These are phyloP conservation scores for Pinus tabuliformis DNA, from an alignment of 75 land plant genomes.

Conservation along the genomic window DNA sequence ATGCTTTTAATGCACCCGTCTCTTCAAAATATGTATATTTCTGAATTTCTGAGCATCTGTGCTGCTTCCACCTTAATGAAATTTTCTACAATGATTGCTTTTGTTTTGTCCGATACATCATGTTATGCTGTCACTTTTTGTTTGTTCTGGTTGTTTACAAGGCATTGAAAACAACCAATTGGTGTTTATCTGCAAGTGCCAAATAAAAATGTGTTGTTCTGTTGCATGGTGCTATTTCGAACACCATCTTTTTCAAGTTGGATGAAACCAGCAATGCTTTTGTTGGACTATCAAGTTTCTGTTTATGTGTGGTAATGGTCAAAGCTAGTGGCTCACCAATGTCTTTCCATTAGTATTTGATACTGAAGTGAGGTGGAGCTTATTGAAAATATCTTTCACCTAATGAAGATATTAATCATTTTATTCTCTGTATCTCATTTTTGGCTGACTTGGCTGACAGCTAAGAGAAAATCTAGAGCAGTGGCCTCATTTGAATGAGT, in stretches of 20 bases:
- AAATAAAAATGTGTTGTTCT: background rate
- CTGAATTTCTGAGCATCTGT: too few species aligned
- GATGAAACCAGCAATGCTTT: too few species aligned
- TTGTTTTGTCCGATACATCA: too few species aligned
- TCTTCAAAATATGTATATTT: too few species aligned
- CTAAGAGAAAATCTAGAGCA: constrained; percentile 82
- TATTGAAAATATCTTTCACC: background rate
- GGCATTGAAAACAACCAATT: too few species aligned
- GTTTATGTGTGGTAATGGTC: background rate
- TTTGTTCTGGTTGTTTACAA: background rate
- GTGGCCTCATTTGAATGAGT: constrained; percentile 91
- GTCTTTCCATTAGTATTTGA: background rate
- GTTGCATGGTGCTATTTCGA: background rate
- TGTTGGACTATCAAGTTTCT: background rate
- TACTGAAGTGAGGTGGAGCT: background rate
- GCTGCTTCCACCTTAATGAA: too few species aligned
- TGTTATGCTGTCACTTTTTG: too few species aligned
- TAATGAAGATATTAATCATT: background rate
- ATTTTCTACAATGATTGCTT: too few species aligned
- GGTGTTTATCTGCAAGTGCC: too few species aligned
- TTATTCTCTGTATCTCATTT: background rate
- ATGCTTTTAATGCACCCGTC: too few species aligned
- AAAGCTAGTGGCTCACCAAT: background rate
- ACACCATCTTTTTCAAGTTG: too few species aligned
- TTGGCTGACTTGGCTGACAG: constrained; percentile 37